Evolutionary conservation across 2,329 filamentous ascomycete species (phyloP), one percentile per base, ranked within the genome.

Genomic region (Aspergillus sp.): DNA sequence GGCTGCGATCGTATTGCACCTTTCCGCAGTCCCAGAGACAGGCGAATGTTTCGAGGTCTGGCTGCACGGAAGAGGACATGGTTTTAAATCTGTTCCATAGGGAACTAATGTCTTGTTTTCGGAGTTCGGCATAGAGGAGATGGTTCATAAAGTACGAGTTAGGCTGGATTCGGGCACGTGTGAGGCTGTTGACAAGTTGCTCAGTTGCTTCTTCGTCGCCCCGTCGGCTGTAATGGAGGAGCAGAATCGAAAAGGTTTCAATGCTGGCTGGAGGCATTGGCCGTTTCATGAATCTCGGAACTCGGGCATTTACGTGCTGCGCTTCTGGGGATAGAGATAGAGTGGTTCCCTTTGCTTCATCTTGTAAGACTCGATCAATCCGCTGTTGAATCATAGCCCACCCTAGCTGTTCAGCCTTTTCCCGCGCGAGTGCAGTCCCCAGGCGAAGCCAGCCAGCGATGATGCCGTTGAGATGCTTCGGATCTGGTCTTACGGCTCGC

Each of bases 81-180:
- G 75, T 71, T 9, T 75, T 70, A 70, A 86, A 90, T 31, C 86
- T 79, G 3, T 74, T 68, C 65, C 83, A 79, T 0, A 89, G 84
- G 51, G 82, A 76, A 23, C 75, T 72, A 45, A 81, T 78, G 52
- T 84, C 78, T 51, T 84, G 83, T 57, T 83, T 82, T 59, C 86
- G 83, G 47, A 89, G 80, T 61, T 87, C 83, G 6, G 86, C 85
- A 59, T 86, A 85, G 24, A 95, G 82, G 21, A 93, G 77, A 68
- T 92, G 88, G 72, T 93, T 95, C 80, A 93, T 85, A 75, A 93
- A 89, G 71, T 88, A 90, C 8, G 86, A 84, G 67, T 90, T 88
- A 2, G 88, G 84, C 54, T 78, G 80, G 60, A 93, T 86, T 61
- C 87, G 82, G 14, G 88, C 84, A 45, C 83, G 77, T 14, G 79